Percentiles rank a stretch among this genome's conserved stretches.
phyloP scores from a whole-genome alignment of 2,329 filamentous ascomycete species.

The Xylariaceae sp. region DNA sequence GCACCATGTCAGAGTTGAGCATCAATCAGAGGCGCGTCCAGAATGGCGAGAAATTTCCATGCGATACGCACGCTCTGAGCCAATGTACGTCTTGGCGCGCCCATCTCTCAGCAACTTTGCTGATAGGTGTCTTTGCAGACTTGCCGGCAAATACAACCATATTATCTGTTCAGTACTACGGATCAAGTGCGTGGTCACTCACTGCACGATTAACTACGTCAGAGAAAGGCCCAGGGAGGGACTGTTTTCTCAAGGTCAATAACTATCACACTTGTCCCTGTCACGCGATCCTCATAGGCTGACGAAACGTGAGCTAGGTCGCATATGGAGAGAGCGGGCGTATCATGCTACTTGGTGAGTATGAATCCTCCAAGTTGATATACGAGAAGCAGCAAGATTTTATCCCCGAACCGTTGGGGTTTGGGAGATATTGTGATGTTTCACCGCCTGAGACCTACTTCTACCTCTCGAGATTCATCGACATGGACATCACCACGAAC shows the following conservation, averaged over 20 bases:
- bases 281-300: background rate
- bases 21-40: too few relatives aligned
- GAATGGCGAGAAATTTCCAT: too few relatives aligned
- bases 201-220: background rate
- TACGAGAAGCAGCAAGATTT: slow-evolving; percentile 7
- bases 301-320: background rate
- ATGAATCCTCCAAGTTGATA: slow-evolving; percentile 12
- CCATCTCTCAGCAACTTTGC: too few relatives aligned
- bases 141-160: background rate
- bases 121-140: background rate
- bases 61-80: too few relatives aligned
- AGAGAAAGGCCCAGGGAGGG: background rate
- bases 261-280: background rate
- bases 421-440: slow-evolving; percentile 6
- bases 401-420: slow-evolving; percentile 7
- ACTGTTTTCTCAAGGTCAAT: background rate
- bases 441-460: slow-evolving; percentile 10
- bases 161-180: background rate
- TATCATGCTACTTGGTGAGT: slow-evolving; percentile 15
- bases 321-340: slow-evolving; percentile 5
- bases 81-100: too few relatives aligned
- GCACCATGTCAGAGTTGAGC: too few relatives aligned
- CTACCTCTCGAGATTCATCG: slow-evolving; percentile 20
- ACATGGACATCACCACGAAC: slow-evolving; percentile 15
- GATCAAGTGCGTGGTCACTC: background rate